Conservation (phyloP, 805 yeast genomes). For the Candida tammaniensis region DNA sequence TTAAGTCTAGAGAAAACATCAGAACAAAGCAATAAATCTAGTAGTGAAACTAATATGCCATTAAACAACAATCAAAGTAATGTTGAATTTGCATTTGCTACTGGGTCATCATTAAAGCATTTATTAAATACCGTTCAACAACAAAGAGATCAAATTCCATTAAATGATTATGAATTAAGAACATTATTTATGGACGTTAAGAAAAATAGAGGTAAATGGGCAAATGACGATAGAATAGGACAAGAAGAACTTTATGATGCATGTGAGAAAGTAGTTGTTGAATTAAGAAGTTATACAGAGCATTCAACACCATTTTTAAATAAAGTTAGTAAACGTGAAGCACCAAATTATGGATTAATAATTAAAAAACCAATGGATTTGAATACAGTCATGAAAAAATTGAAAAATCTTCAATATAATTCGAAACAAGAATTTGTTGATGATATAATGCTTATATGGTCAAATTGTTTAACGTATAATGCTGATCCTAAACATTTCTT, state of each 20-base stretch:
- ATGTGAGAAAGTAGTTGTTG: constrained; percentile 91
- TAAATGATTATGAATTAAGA: constrained; percentile 81
- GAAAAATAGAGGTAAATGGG: constrained; percentile 96
- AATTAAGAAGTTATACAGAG: constrained; percentile 87
- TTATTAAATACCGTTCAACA: constrained; percentile 74
- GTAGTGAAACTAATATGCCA: constrained; percentile 8
- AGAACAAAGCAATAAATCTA: constrained; percentile 3
- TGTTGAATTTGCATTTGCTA: constrained; percentile 36
- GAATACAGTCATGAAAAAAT: constrained; percentile 87
- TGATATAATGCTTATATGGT: constrained; percentile 93
- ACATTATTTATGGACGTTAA: constrained; percentile 88
- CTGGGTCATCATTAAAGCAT: constrained; percentile 59
- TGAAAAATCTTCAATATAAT: constrained; percentile 76
- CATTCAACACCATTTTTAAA: constrained; percentile 95
- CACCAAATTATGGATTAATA: constrained; percentile 90
- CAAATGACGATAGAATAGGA: constrained; percentile 90
- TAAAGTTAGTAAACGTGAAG: constrained; percentile 96
- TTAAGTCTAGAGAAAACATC: constrained; percentile 49
- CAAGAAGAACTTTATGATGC: constrained; percentile 98
- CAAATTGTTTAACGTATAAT: constrained; percentile 87
- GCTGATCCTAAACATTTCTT: constrained; percentile 92
- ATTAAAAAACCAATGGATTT: constrained; percentile 96
- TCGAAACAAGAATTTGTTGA: constrained; percentile 91
- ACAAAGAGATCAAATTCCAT: constrained; percentile 67
- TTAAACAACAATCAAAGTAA: constrained; percentile 14